phyloP scores from a whole-genome alignment of 257 asterid species.

The Rehmannia glutinosa region DNA sequence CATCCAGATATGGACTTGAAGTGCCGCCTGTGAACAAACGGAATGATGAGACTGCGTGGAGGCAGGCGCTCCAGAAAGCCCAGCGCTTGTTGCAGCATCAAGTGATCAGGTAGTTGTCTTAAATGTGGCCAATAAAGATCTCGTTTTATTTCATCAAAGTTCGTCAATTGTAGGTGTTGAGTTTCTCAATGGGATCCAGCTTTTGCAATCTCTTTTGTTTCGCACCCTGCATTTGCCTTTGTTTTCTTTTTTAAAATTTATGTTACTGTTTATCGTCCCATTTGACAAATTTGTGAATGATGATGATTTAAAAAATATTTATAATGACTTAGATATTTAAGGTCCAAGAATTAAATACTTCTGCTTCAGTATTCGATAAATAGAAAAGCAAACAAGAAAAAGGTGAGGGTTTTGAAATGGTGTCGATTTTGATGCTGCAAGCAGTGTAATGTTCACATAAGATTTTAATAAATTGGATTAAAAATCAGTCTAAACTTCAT shows the following conservation, averaged over 20 bases:
- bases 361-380: background rate
- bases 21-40: conserved; percentile 71
- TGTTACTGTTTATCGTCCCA: background rate
- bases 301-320: background rate
- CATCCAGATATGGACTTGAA: conserved; percentile 88
- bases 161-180: no score
- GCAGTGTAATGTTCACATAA: background rate
- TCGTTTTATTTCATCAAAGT: background rate
- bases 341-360: background rate
- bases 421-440: conserved; percentile 2
- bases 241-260: no score
- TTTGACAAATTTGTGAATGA: background rate
- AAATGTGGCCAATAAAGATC: background rate
- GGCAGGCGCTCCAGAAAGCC: conserved; percentile 74
- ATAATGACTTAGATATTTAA: background rate
- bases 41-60: conserved; percentile 94
- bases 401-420: background rate
- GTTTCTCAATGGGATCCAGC: no score
- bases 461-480: background rate
- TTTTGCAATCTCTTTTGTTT: no score
- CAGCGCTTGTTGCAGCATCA: conserved; percentile 96
- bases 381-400: background rate
- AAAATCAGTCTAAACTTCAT: background rate
- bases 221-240: no score
- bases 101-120: conserved; percentile 64